Conservation (phyloP, 2,329 filamentous ascomycete species). For the Exophiala spinifera region DNA sequence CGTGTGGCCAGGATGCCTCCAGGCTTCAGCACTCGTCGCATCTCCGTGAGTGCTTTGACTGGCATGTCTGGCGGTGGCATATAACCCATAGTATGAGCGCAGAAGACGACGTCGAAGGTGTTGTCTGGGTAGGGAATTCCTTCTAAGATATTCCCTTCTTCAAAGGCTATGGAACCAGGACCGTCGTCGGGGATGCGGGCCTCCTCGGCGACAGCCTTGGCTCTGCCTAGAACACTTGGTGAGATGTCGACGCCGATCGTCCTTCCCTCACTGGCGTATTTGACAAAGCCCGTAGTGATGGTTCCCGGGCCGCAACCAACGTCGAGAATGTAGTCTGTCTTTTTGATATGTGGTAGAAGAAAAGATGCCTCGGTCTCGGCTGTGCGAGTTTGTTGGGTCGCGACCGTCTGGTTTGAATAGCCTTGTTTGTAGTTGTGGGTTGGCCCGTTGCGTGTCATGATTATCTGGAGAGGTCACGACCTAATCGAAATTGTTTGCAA, state of each 20-base stretch:
- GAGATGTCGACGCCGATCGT: slow-evolving; percentile 43
- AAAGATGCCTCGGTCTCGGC: slow-evolving; percentile 46
- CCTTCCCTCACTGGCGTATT: slow-evolving; percentile 40
- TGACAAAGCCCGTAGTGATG: slow-evolving; percentile 46
- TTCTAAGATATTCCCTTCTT: slow-evolving; percentile 36
- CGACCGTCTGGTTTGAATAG: slow-evolving; percentile 39
- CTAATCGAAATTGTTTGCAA: too few species aligned
- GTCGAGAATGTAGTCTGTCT: slow-evolving; percentile 44
- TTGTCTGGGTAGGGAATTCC: slow-evolving; percentile 41
- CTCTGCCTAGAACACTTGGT: slow-evolving; percentile 33
- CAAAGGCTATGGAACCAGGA: slow-evolving; percentile 31
- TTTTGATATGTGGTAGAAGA: slow-evolving; percentile 43
- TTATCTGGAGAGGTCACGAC: too few species aligned
- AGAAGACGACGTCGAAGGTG: slow-evolving; percentile 45
- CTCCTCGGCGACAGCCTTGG: slow-evolving; percentile 25
- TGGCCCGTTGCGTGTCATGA: too few species aligned
- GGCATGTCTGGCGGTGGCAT: slow-evolving; percentile 35
- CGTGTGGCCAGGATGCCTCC: slow-evolving; percentile 43
- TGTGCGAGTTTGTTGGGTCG: slow-evolving; percentile 43
- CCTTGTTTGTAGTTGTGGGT: slow-evolving; percentile 33
- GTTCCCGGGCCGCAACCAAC: slow-evolving; percentile 51
- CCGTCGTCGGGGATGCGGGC: slow-evolving; percentile 21
- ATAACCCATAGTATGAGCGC: slow-evolving; percentile 45
- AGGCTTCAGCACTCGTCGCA: slow-evolving; percentile 39
- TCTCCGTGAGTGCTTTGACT: slow-evolving; percentile 15